These are phyloP conservation scores for Astrothelium subdiscretum DNA, from an alignment of 495 filamentous ascomycete species.

Conservation along the genomic window DNA sequence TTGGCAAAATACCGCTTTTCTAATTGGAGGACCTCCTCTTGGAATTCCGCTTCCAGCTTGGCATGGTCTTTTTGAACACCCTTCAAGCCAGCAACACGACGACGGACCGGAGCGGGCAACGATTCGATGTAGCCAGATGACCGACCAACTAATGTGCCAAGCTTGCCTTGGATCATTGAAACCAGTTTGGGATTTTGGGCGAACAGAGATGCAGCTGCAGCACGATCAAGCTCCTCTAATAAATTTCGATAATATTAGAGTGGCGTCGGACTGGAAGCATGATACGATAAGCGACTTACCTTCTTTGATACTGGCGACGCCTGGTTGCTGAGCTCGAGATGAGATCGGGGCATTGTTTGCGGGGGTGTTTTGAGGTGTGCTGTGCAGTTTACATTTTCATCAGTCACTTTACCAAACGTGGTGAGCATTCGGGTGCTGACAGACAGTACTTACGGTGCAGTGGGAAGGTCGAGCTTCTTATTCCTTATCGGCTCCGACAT, in stretches of 20 bases:
- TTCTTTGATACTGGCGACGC: slow-evolving; percentile 92
- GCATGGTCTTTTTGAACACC: slow-evolving; percentile 98
- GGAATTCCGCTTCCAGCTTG: slow-evolving; percentile 94
- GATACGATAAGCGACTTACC: slow-evolving; percentile 44
- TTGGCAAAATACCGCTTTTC: slow-evolving; percentile 99
- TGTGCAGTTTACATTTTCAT: slow-evolving; percentile 25
- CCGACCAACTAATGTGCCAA: slow-evolving; percentile 82
- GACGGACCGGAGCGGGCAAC: slow-evolving; percentile 74
- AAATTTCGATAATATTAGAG: background rate
- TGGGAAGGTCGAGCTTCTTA: slow-evolving; percentile 66
- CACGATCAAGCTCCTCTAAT: slow-evolving; percentile 80
- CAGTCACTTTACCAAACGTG: slow-evolving; percentile 9
- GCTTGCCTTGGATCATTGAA: slow-evolving; percentile 92
- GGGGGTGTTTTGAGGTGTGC: slow-evolving; percentile 94
- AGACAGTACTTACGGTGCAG: slow-evolving; percentile 79
- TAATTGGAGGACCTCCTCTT: slow-evolving; percentile 91
- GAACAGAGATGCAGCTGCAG: slow-evolving; percentile 78
- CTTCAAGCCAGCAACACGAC: slow-evolving; percentile 88
- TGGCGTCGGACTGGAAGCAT: background rate
- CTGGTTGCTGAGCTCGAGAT: slow-evolving; percentile 91
- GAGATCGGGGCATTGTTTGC: slow-evolving; percentile 92
- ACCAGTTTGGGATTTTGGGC: slow-evolving; percentile 88
- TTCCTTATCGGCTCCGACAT: slow-evolving; percentile 91
- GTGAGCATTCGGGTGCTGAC: too few species aligned
- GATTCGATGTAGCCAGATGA: slow-evolving; percentile 98